Base-by-base conservation (phyloP, 768 basidiomycete genomes). In the Glaciozyma antarctica region DNA sequence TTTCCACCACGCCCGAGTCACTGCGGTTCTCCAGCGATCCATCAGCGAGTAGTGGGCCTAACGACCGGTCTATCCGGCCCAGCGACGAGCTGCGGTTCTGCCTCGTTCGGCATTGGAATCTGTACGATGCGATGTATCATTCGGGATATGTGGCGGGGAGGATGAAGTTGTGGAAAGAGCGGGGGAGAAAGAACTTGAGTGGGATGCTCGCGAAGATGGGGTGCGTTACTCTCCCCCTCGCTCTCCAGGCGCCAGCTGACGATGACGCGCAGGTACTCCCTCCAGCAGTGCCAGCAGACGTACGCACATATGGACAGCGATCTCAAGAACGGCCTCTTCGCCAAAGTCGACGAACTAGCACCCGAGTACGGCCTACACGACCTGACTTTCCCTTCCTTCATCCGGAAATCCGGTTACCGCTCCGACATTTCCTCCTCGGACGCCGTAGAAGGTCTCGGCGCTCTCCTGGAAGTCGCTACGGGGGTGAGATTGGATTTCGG, bases 171-270 rank as follows among this genome's bases (percentile, higher is more conserved):
- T 98, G 95, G 95, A 91, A 88, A 74, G 94, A 98, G 76, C 83
- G 85, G 61, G 95, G 95, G 26, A 81, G 88, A 66, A 93, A 91
- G 76, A 82, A 85, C 69, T 78, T 99, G 62, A 89, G 87, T 1
- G 95, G 94, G 12, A 79, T 99, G 58, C 79, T 99, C 28, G 95
- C 95, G 21, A 98, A 98, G 80, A 99, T 99, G 90, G 95, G 95
- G 92, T 97, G 75, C 49, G 71, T 21, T 47, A 59, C 10, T 28
- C 47, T 44, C 28, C 55, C 48, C 12, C 55, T 62, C 67, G 44
- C 66, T 44, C 16, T 24, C 54, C 6, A 13, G 2, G 32, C 48
- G 5, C 5, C 63, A 65, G 51, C 61, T 34, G 1, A 7, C 15
- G 21, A 24, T 3, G 21, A 24, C 26, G 51, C 24, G 51, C 69